These are phyloP conservation scores for Przewalskia tangutica DNA, from an alignment of 257 asterid genomes.

Conservation along the genomic window DNA sequence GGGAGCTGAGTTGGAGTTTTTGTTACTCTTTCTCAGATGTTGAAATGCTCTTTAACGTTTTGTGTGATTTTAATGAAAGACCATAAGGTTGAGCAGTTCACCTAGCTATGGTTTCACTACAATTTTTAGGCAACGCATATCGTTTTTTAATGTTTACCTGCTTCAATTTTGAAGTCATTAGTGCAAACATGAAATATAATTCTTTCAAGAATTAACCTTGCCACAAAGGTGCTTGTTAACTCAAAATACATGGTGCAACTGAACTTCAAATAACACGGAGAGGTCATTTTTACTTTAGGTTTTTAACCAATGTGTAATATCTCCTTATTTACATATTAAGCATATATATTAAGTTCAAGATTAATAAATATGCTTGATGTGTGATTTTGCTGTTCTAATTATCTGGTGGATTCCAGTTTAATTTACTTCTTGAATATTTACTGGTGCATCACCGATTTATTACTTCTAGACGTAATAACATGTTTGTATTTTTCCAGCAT, in stretches of 20 bases:
- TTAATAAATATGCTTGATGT: not conserved
- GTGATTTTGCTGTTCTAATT: not conserved
- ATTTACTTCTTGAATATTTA: not conserved
- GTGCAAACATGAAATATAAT: not conserved
- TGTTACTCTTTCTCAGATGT: not conserved
- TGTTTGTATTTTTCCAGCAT: constrained; percentile 17
- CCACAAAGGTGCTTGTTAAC: not conserved
- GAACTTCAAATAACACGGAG: not conserved
- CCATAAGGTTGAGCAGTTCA: not conserved
- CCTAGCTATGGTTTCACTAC: not conserved
- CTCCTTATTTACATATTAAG: not conserved
- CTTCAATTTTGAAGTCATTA: not conserved
- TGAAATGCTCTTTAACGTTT: not conserved
- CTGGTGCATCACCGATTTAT: not conserved
- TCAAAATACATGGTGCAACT: not conserved
- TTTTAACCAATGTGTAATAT: not conserved
- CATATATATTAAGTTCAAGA: not conserved
- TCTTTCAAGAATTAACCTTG: not conserved
- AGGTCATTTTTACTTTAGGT: not conserved
- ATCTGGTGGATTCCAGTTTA: not conserved
- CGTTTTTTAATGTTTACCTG: not conserved
- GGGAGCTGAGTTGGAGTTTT: not conserved
- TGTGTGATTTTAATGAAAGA: not conserved
- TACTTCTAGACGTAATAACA: not conserved
- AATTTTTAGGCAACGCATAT: not conserved